Evolutionary conservation across 306 rosid species (phyloP), one percentile per base, ranked within the genome.

Genomic region (Potentilla sterilis): DNA sequence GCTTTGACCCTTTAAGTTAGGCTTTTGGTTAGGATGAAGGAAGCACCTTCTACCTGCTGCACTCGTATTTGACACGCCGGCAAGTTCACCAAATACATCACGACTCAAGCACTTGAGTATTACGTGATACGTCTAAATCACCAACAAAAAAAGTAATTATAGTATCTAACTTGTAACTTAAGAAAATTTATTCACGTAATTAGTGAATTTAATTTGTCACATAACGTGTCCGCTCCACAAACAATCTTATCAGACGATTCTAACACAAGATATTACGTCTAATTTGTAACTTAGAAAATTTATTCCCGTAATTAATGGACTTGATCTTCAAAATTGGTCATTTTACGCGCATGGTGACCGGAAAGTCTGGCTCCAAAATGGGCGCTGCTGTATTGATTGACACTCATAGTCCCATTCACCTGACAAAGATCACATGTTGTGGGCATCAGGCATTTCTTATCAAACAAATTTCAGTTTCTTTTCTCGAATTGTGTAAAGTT

Each of bases 21-120:
- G 41, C 43, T 62, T 62, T 62, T 62, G 42, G 42, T 14, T 34
- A 62, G 42, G 11, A 62, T 34, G 41, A 62, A 34, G n/a, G 21
- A 62, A 62, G 41, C 67, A 61, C 10, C 67, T 59, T 28, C 38
- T 12, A 61, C n/a, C 67, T 32, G 12, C 42, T 35, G 41, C 16
- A 28, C 74, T 48, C 61, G 15, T 48, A 48, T 48, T 70, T 48
- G 24, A 15, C 74, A 24, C 70, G 70, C 32, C 43, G 37, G 18
- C 32, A 6, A 6, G 67, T 58, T 7, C 64, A 37, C 40, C 40
- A 37, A 37, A 37, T 37, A 37, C 40, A 37, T 37, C 40, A 37
- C 40, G 4, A 37, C 40, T 37, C 40, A 5, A 37, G 40, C 40
- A 37, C 5, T 0, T 0, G 40, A 37, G 40, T 37, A 37, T 37